Conservation (phyloP, 2,329 filamentous ascomycete species). For the Conoideocrella luteorostrata region DNA sequence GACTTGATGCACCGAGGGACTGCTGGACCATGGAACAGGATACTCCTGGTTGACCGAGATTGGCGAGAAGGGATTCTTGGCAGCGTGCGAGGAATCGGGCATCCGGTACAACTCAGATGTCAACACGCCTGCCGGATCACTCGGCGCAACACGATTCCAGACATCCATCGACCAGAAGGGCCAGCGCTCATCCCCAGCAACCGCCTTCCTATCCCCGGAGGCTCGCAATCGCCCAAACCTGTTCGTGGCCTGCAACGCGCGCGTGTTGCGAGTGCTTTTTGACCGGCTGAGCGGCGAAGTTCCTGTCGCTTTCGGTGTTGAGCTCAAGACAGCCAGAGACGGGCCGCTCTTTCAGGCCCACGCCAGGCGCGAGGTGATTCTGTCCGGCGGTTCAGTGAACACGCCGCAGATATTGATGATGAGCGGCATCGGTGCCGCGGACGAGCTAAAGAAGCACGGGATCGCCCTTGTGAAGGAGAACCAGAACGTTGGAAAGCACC, state of each 20-base stretch:
- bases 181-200: slow-evolving; percentile 14
- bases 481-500: slow-evolving; percentile 55
- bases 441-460: slow-evolving; percentile 5
- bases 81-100: slow-evolving; percentile 11
- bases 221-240: slow-evolving; percentile 13
- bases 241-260: slow-evolving; percentile 12
- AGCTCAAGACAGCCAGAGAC: slow-evolving; percentile 9
- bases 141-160: slow-evolving; percentile 13
- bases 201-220: slow-evolving; percentile 11
- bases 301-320: slow-evolving; percentile 13
- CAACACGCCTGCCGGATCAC: slow-evolving; percentile 12
- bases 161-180: slow-evolving; percentile 14
- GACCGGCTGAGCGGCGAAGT: slow-evolving; percentile 8
- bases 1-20: slow-evolving; percentile 9
- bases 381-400: slow-evolving; percentile 7
- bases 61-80: slow-evolving; percentile 12
- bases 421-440: slow-evolving; percentile 7
- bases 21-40: slow-evolving; percentile 13
- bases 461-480: slow-evolving; percentile 41
- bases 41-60: slow-evolving; percentile 12
- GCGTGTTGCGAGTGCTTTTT: slow-evolving; percentile 12
- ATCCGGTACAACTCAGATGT: slow-evolving; percentile 10
- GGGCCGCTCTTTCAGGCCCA: slow-evolving; percentile 17
- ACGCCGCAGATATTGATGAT: slow-evolving; percentile 7
- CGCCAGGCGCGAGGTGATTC: slow-evolving; percentile 19